These are phyloP conservation scores for Kuraishia floccosa DNA, from an alignment of 805 yeast species.

Conservation along the genomic window DNA sequence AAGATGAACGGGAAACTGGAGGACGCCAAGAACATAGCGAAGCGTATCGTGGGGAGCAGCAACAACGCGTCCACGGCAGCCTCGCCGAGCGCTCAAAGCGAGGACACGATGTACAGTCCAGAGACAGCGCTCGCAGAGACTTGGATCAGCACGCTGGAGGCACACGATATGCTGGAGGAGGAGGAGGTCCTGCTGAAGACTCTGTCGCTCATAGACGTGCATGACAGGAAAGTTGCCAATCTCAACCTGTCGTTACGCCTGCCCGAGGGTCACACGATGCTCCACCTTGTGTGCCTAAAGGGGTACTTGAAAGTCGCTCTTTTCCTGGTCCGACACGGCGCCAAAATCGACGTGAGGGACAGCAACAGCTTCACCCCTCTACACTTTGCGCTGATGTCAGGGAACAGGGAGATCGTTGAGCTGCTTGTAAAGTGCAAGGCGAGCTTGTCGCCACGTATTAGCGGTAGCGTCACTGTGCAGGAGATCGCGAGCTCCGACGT, in stretches of 20 bases:
- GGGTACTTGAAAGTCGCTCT: slow-evolving; percentile 55
- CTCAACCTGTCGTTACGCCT: slow-evolving; percentile 81
- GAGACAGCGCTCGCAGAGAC: slow-evolving; percentile 45
- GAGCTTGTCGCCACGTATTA: slow-evolving; percentile 36
- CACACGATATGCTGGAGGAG: slow-evolving; percentile 30
- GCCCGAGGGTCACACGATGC: slow-evolving; percentile 60
- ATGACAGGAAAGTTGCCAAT: slow-evolving; percentile 41
- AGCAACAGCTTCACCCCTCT: slow-evolving; percentile 78
- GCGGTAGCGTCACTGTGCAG: slow-evolving; percentile 32
- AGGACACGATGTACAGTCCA: slow-evolving; percentile 17
- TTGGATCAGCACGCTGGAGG: slow-evolving; percentile 34
- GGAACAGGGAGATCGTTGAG: slow-evolving; percentile 56
- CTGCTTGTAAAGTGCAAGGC: slow-evolving; percentile 57
- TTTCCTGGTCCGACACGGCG: slow-evolving; percentile 52
- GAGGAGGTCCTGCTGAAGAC: slow-evolving; percentile 39
- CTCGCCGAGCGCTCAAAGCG: slow-evolving; percentile 4
- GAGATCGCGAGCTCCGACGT: slow-evolving; percentile 29
- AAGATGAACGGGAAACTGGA: slow-evolving; percentile 95
- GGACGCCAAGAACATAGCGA: slow-evolving; percentile 90
- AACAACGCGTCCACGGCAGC: slow-evolving; percentile 11
- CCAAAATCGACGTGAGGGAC: slow-evolving; percentile 63
- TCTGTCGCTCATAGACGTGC: slow-evolving; percentile 49
- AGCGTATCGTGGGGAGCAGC: slow-evolving; percentile 71
- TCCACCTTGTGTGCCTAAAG: slow-evolving; percentile 75
- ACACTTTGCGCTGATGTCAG: slow-evolving; percentile 74